These are phyloP conservation scores for Colletotrichum tabaci DNA, from an alignment of 2,329 filamentous ascomycete genomes.

Conservation along the genomic window DNA sequence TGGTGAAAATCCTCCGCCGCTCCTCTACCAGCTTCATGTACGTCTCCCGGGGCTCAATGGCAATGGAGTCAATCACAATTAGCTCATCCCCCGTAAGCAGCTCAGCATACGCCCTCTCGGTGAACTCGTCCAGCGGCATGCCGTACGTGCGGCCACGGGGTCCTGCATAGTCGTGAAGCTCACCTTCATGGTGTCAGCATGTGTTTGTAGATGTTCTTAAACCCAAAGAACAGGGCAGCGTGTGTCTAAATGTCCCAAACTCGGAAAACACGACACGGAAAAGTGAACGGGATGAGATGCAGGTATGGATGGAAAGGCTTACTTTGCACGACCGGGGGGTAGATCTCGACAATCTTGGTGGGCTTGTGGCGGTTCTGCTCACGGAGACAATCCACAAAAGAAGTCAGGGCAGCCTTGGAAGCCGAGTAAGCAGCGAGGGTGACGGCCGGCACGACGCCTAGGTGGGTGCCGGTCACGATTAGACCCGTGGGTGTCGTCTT, in stretches of 20 bases:
- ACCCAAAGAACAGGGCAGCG: not conserved
- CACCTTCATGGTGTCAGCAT: constrained; percentile 34
- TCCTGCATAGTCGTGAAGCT: constrained; percentile 46
- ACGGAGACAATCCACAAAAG: constrained; percentile 58
- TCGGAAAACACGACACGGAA: too few relatives aligned
- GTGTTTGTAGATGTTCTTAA: constrained; percentile 44
- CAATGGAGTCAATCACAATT: constrained; percentile 38
- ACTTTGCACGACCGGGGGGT: constrained; percentile 51
- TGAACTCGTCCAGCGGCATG: constrained; percentile 50
- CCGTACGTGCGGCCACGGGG: constrained; percentile 39
- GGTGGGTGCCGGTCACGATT: constrained; percentile 43
- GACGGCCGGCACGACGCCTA: constrained; percentile 53
- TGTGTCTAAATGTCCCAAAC: too few relatives aligned
- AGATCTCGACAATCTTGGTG: constrained; percentile 55
- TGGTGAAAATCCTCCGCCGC: not conserved
- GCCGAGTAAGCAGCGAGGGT: constrained; percentile 58
- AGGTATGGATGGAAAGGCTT: constrained; percentile 42
- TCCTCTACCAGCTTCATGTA: not conserved
- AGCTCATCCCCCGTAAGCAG: constrained; percentile 53
- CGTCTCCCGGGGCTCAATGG: not conserved
- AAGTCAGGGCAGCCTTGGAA: constrained; percentile 60
- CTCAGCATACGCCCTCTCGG: constrained; percentile 52
- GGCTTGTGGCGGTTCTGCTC: constrained; percentile 46
- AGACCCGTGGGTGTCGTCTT: constrained; percentile 38
- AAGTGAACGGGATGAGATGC: not conserved